A percentile compares a stretch with the other conserved stretches of the same genome.
phyloP scores from a whole-genome alignment of 192 early-diverging fungal genomes.

The Podochytrium sp. region DNA sequence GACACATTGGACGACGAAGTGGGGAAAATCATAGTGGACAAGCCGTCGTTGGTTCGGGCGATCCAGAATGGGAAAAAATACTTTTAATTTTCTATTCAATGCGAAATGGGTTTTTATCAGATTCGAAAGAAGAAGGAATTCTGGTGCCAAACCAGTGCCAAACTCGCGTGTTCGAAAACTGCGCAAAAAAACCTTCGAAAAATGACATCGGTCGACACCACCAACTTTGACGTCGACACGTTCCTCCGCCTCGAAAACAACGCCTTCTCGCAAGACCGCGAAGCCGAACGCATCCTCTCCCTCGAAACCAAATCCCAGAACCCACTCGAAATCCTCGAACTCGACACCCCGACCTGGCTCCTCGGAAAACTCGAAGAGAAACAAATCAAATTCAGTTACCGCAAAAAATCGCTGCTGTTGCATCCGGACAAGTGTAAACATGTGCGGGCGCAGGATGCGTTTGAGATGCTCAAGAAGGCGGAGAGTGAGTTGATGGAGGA shows the following conservation, averaged over 20 bases:
- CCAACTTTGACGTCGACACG: conserved; percentile 26
- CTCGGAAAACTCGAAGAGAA: conserved; percentile 29
- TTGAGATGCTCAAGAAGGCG: conserved; percentile 61
- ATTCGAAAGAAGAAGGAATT: not conserved
- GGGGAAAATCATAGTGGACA: conserved; percentile 17
- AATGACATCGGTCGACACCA: not conserved
- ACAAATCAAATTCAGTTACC: conserved; percentile 41
- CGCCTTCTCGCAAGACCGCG: conserved; percentile 48
- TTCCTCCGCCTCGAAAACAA: conserved; percentile 39
- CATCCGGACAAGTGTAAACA: conserved; percentile 66
- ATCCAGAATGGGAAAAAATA: not conserved
- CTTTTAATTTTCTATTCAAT: no score
- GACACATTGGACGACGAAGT: not conserved
- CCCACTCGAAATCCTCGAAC: conserved; percentile 52
- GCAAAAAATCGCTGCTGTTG: conserved; percentile 56
- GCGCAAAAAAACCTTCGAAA: no score
- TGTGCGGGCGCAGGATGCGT: conserved; percentile 52
- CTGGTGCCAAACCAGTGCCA: not conserved
- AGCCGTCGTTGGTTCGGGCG: not conserved
- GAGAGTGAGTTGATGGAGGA: conserved; percentile 51
- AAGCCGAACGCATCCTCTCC: conserved; percentile 54
- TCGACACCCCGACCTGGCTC: conserved; percentile 29
- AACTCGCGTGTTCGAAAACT: no score
- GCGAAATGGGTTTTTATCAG: no score
- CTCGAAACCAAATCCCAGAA: conserved; percentile 34